Conservation (phyloP, 2,329 filamentous ascomycete genomes). For the Malbranchea zuffiana region DNA sequence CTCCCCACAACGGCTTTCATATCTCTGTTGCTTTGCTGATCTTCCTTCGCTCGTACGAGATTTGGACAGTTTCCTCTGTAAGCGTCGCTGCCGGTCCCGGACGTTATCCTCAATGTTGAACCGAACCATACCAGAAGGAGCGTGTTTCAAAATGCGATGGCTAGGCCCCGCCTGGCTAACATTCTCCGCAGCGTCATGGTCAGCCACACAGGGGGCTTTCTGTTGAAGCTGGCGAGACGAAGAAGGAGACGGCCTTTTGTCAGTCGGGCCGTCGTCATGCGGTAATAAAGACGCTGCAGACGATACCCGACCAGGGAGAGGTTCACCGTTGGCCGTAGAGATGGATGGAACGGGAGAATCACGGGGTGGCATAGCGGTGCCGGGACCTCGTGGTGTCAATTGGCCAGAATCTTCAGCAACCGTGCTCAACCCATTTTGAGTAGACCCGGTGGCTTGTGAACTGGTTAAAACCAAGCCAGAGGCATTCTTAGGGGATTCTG, state of each 20-base stretch:
- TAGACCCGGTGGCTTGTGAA: background rate
- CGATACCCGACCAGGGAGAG: background rate
- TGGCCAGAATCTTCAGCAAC: background rate
- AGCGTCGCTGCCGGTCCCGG: constrained; percentile 29
- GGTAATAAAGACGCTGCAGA: constrained; percentile 23
- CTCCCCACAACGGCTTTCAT: constrained; percentile 35
- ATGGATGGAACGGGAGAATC: background rate
- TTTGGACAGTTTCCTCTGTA: constrained; percentile 28
- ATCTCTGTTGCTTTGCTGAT: constrained; percentile 13
- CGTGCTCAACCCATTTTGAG: background rate
- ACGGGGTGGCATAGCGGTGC: background rate
- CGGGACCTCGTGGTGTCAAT: background rate
- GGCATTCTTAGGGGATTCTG: constrained; percentile 3
- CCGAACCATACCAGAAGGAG: constrained; percentile 29
- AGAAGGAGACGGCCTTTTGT: constrained; percentile 12
- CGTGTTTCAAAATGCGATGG: constrained; percentile 16
- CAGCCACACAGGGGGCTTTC: constrained; percentile 27
- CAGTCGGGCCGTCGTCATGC: constrained; percentile 15
- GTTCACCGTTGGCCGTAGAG: background rate
- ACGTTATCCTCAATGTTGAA: constrained; percentile 38
- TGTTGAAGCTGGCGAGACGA: constrained; percentile 18
- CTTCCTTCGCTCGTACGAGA: constrained; percentile 10
- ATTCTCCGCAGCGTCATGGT: constrained; percentile 13
- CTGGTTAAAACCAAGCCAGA: constrained; percentile 1
- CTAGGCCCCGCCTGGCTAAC: constrained; percentile 7